Conservation (phyloP, 202 grass and related monocot species). For the Carex arenaria region DNA sequence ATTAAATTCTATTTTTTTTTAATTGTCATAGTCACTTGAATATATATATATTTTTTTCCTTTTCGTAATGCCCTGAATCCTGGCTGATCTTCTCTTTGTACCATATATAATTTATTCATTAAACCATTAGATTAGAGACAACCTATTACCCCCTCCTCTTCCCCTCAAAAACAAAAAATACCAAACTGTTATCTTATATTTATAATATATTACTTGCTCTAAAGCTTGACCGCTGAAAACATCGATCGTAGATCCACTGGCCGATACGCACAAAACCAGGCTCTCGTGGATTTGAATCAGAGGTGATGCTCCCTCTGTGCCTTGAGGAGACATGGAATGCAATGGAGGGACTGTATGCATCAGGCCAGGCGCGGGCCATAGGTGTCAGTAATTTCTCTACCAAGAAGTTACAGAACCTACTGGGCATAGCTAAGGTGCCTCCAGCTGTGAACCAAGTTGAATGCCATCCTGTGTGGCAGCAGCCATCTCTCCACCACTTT, state of each 20-base stretch:
- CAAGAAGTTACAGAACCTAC: conserved; percentile 35
- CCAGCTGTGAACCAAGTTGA: conserved; percentile 51
- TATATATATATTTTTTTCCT: not conserved
- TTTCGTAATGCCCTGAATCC: not conserved
- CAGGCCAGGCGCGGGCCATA: conserved; percentile 36
- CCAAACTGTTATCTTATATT: not conserved
- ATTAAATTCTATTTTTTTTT: not conserved
- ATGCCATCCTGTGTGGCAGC: conserved; percentile 45
- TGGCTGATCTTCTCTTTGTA: not conserved
- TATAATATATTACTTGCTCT: no score
- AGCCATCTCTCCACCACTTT: conserved; percentile 24
- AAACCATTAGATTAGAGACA: not conserved
- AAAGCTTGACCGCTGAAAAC: not conserved
- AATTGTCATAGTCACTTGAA: not conserved
- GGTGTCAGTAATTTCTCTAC: conserved; percentile 46
- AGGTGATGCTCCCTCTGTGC: conserved; percentile 30
- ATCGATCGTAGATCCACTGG: conserved; percentile 33
- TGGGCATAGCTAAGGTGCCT: conserved; percentile 26
- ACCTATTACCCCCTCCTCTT: not conserved
- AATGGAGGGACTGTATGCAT: conserved; percentile 37
- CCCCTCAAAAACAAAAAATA: not conserved
- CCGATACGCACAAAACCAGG: conserved; percentile 35
- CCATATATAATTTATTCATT: not conserved
- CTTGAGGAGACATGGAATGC: conserved; percentile 34
- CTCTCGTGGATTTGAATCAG: conserved; percentile 22